Base-by-base conservation (phyloP, 495 filamentous ascomycete genomes). In the Rhypophila decipiens region DNA sequence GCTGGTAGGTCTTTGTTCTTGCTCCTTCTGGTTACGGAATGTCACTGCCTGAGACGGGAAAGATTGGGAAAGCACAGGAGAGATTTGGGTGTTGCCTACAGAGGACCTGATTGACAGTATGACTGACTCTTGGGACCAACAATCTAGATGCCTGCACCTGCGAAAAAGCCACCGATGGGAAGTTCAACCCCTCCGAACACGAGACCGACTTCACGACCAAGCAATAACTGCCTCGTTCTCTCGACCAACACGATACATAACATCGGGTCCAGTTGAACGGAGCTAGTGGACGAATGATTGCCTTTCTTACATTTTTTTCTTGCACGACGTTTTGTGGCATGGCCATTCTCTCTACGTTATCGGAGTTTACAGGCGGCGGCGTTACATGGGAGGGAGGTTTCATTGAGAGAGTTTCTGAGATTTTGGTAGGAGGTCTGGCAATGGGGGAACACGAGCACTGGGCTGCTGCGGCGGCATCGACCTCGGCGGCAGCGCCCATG, bases 141-240 rank as follows among this genome's bases (percentile, higher is more conserved):
- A 31, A 7, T 7, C 7, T 31, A 88, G 87, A 74, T 66, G 83
- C 86, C 3, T 94, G 88, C 72, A 90, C 84, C 11, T 95, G 89
- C 65, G 85, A 88, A 67, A 89, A 85, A 56, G 84, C 79, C 7
- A 59, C 72, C 31, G 76, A 75, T 45, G 72, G 75, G 49, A 69
- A 68, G 1, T 67, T 49, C 41, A 50, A 61, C 29, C 47, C 74
- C 44, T 66, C 79, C 2, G 72, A 74, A 17, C 71, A 78, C 55
- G 88, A 95, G 77, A 83, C 72, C 39, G 88, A 95, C 59, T 93
- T 91, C 65, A 95, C 88, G 31, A 86, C 83, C 50, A 78, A 77
- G 68, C 60, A 66, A 57, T 73, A 64, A 37, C 9, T n/a, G n/a
- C n/a, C n/a, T n/a, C n/a, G n/a, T n/a, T n/a, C 13, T 13, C 29